Percentiles rank a stretch among this genome's conserved stretches.
Conservation (phyloP, 164 flowering plant genomes). For the Pachysandra terminalis region DNA sequence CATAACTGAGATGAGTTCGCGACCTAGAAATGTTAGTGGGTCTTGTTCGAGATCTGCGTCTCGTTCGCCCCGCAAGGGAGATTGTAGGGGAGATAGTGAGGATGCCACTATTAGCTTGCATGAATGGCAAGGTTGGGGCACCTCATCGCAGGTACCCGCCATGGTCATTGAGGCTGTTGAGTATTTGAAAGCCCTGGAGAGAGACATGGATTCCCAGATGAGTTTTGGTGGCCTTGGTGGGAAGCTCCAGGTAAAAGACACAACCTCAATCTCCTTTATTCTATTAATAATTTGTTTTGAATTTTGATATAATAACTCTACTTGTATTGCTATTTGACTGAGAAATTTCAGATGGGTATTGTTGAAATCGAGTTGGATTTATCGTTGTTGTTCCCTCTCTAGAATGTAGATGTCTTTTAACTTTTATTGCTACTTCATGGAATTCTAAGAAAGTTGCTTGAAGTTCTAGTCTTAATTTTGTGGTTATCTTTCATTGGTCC, state of each 20-base stretch:
- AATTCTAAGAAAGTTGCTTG: not conserved
- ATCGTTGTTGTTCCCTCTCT: not conserved
- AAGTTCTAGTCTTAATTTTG: not conserved
- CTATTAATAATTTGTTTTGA: not conserved
- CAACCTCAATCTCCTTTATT: not conserved
- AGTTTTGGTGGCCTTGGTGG: constrained; percentile 84
- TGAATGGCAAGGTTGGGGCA: constrained; percentile 94
- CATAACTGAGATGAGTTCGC: constrained; percentile 5
- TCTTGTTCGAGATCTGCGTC: constrained; percentile 5
- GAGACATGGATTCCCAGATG: constrained; percentile 49
- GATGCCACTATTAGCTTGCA: constrained; percentile 20
- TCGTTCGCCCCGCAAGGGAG: constrained; percentile 11
- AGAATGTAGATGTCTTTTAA: not conserved
- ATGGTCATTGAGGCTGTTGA: constrained; percentile 52
- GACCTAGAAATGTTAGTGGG: not conserved
- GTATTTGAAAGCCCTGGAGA: constrained; percentile 66
- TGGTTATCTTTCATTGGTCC: not conserved
- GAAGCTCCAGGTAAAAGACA: constrained; percentile 50
- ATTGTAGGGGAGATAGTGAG: not conserved
- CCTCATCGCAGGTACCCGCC: constrained; percentile 57
- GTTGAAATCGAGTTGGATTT: not conserved
- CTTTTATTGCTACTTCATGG: not conserved
- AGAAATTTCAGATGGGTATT: constrained; percentile 10
- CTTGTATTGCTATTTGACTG: not conserved
- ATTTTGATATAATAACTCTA: not conserved